Evolutionary conservation across 371 early-diverging fungal genomes (phyloP), one percentile per base, ranked within the genome.

Genomic region (Lichtheimia ornata): DNA sequence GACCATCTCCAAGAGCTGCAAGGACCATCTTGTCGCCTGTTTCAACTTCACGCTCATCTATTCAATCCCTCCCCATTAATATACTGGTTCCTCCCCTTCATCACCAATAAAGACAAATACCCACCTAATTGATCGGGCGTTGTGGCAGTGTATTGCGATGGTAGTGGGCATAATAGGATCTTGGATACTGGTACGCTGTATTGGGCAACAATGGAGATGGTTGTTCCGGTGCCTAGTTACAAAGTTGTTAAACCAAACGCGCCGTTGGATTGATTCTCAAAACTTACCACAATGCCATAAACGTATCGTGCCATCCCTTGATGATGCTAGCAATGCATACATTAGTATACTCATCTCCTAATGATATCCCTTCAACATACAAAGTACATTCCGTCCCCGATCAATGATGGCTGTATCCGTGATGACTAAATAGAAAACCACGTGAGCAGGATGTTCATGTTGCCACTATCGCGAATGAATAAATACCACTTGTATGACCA

Each of bases 401-500:
- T 70, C 73, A 25, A 87, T 69, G 18, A 87, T 84, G 13, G 82
- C 87, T 3, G 83, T 78, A 60, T 81, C 76, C 6, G 84, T 80
- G 42, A 85, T 77, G 6, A 79, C 87, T 82, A 69, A 52, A 12
- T 22, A 17, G 18, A 17, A 6, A 45, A 2, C 50, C 5, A 28
- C 15, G 13, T 41, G 13, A 50, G n/a, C 30, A 25, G 15, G 24
- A 9, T 51, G 17, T 20, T 14, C 28, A 25, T 47, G 15, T 20
- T 25, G 25, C 14, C 40, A 25, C 12, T 17, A n/a, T 25, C 17
- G 3, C n/a, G 2, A 61, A 24, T 12, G 2, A 61, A 24, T 12
- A 50, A 45, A 35, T 76, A 85, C 85, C 71, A 53, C 81, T 79
- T 1, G 76, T 84, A 67, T 91, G 92, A 5, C 91, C 91, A 42